Evolutionary conservation across 495 filamentous ascomycete species (phyloP), one percentile per base, ranked within the genome.

Genomic region (Neurospora sublineolata): DNA sequence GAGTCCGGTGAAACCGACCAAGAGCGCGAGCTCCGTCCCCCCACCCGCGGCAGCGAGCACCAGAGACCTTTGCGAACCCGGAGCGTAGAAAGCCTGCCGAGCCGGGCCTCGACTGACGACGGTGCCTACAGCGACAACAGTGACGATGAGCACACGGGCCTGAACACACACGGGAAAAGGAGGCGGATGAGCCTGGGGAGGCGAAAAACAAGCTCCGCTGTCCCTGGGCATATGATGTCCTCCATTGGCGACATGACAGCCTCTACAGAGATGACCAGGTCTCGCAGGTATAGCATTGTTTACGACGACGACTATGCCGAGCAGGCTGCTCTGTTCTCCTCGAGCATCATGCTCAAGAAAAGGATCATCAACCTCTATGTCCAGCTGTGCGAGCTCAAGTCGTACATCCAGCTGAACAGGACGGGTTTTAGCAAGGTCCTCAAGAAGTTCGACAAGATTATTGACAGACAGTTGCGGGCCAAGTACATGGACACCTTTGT

Each of bases 381-480:
- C 69, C 90, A 91, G 71, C 82, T 98, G n/a, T 97, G 95, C 82
- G 95, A 97, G 75, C 87, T 99, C 71, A 93, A 97, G 79, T 97
- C 94, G 16, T 99, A 94, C 78, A 89, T 95, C 69, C 95, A 99
- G 82, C 85, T 99, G 58, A 99, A 99, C 84, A 90, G 89, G 81
- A 99, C 95, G 0, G 95, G 95, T 3, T 99, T 99, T 81, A 86
- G 89, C 52, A 99, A 99, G 81, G 93, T 94, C 4, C 81, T 97
- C 75, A 99, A 99, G 84, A 99, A 99, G 79, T 99, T 95, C 77
- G 95, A 99, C 84, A 99, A 99, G 85, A 97, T 91, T 69, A 83
- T 95, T 38, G 90, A 97, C 77, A 90, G 89, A 42, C 89, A 87
- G 69, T 83, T 98, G 27, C 92, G 93, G 68, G 78, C 86, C 16